Evolutionary conservation across 2,329 filamentous ascomycete genomes (phyloP), one percentile per base, ranked within the genome.

Genomic region (Ascochyta viciae-villosae): DNA sequence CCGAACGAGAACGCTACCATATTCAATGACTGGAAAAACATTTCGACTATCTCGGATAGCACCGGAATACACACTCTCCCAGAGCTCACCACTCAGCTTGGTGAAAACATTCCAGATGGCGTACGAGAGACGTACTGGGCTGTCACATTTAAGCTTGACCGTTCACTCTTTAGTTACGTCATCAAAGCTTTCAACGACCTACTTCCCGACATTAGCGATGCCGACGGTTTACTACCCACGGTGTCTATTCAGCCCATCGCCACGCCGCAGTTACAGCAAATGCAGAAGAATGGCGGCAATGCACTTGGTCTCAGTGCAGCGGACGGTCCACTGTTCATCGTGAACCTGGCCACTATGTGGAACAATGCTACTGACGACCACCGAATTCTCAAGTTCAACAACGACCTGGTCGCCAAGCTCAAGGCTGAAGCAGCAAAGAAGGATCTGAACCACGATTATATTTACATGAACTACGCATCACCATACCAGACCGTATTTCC

Each of bases 401-500:
- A 64, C 27, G 63, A 62, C n/a, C 47, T 71, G 38, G 59, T 59
- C 19, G 35, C 59, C 27, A 51, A 50, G 13, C 45, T 60, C 6
- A 29, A 54, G 34, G 56, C 43, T 9, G 61, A 63, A 22, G 64
- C 62, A 4, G 56, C 39, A 6, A 54, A 47, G 43, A 59, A 49
- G 26, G 55, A 50, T 22, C 41, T 63, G 37, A 50, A 54, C 16
- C 53, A 54, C 26, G 58, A 68, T 35, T 62, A 73, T 50, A 61
- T 80, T 27, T 82, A 81, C 61, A 77, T 81, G 75, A 82, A 81
- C 60, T 82, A 82, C 56, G 80, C 77, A 10, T 75, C 72, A 40
- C 67, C 71, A 54, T 76, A 72, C 52, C 78, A 82, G 61, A 73
- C 78, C 57, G 73, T 77, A 4, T 63, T 81, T 35, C 56, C 61